Percentiles rank a stretch among this genome's conserved stretches.
phyloP scores from a whole-genome alignment of 116 monocot species.

The Zostera marina region DNA sequence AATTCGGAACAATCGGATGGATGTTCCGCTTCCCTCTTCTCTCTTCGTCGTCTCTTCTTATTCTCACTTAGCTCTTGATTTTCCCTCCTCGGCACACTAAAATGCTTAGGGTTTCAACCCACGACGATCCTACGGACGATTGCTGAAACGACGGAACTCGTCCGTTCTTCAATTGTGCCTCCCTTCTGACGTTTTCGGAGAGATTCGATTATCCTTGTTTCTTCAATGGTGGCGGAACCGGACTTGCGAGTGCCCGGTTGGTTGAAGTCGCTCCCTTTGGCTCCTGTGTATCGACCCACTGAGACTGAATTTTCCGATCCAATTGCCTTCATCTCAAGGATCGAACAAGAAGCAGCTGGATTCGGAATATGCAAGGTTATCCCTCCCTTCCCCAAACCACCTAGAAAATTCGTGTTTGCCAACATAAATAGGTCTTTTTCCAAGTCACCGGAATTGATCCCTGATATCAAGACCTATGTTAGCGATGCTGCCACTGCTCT shows the following conservation, averaged over 20 bases:
- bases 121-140: too few species aligned
- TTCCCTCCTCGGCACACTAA: background rate
- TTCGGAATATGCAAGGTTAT: slow-evolving; percentile 98
- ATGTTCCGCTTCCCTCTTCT: background rate
- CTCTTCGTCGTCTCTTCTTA: background rate
- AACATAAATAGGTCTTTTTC: slow-evolving; percentile 63
- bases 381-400: slow-evolving; percentile 68
- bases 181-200: background rate
- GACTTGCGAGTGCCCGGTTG: slow-evolving; percentile 35
- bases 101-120: background rate
- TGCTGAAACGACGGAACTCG: background rate
- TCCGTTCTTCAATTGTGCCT: background rate
- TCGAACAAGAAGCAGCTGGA: slow-evolving; percentile 64
- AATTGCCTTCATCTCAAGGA: slow-evolving; percentile 81
- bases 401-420: slow-evolving; percentile 46
- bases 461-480: background rate
- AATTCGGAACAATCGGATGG: too few species aligned
- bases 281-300: slow-evolving; percentile 77
- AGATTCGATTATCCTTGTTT: background rate
- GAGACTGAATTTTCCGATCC: slow-evolving; percentile 95
- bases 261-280: slow-evolving; percentile 68
- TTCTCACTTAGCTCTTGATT: background rate
- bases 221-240: slow-evolving; percentile 30
- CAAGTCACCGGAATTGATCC: slow-evolving; percentile 18
- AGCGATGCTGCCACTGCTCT: slow-evolving; percentile 1